Conservation (phyloP, 805 yeast species). For the Ogataea philodendri region DNA sequence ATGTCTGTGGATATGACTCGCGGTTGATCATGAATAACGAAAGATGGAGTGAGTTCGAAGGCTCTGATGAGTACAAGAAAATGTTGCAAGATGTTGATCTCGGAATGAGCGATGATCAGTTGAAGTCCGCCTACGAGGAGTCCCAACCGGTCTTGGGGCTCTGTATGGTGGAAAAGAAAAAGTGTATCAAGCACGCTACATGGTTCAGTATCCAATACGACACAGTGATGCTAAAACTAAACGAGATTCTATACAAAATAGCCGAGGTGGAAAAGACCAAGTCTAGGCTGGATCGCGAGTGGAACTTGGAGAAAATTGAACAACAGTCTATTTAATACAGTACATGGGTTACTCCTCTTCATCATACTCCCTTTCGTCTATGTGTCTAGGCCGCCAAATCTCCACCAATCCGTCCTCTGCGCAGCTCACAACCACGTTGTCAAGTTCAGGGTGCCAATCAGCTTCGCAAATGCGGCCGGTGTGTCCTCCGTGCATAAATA, state of each 20-base stretch:
- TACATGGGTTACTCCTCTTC: conserved; percentile 40
- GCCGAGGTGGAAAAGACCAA: conserved; percentile 27
- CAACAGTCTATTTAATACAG: conserved; percentile 20
- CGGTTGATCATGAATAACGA: conserved; percentile 18
- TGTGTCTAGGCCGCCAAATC: conserved; percentile 67
- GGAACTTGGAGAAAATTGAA: conserved; percentile 39
- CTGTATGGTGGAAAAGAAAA: conserved; percentile 54
- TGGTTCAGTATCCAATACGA: conserved; percentile 35
- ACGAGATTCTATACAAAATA: conserved; percentile 25
- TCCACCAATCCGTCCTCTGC: conserved; percentile 77
- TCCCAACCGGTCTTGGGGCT: conserved; percentile 26
- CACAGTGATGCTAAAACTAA: conserved; percentile 37
- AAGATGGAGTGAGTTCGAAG: conserved; percentile 24
- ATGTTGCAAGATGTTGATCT: conserved; percentile 14
- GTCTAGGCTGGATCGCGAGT: conserved; percentile 34
- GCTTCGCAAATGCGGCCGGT: conserved; percentile 65
- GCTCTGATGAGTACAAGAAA: conserved; percentile 13
- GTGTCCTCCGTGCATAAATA: conserved; percentile 86
- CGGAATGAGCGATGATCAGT: conserved; percentile 7
- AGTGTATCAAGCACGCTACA: conserved; percentile 50
- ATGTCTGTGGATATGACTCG: conserved; percentile 53
- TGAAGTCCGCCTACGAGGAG: conserved; percentile 21
- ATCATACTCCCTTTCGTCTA: conserved; percentile 42
- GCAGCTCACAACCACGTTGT: conserved; percentile 59
- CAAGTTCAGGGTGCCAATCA: conserved; percentile 61